Evolutionary conservation across 2,329 filamentous ascomycete genomes (phyloP), one percentile per base, ranked within the genome.

Genomic region (Botrytis byssoidea): DNA sequence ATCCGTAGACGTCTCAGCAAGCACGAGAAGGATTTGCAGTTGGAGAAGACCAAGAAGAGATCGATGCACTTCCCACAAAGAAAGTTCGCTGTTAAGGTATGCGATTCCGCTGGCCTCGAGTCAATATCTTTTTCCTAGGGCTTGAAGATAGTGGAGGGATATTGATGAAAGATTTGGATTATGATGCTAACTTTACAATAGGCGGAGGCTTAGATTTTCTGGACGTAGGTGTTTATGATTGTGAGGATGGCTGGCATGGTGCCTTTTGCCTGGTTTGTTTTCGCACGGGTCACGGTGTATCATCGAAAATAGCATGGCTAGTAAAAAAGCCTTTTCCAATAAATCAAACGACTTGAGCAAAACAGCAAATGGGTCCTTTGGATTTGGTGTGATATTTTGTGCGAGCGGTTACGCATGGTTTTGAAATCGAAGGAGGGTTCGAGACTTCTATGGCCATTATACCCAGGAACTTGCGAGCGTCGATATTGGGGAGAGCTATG

Each of bases 31-130:
- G 89, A 90, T 82, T 89, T 91, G 85, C 88, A 91, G 82, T 92
- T 97, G 80, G 92, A 95, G 88, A 98, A 97, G 92, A 92, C 94
- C 86, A 94, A 94, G 91, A 99, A 99, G 94, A 93, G 92, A 88
- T 86, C 89, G 85, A 91, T 89, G 81, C 95, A 99, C 89, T 99
- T 99, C 90, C 96, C 96, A 80, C 94, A 97, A 90, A 92, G 96
- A 88, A 98, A 97, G 89, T 99, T 92, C 87, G 96, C 96, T 86
- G 93, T 99, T 86, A 99, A 98, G 95, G 96, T 81, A 79, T 60
- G 76, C 66, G 55, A 61, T 46, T 65, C 25, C 46, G 16, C 48
- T 51, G 66, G 40, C 66, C 37, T 8, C 6, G 14, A n/a, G 66
- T 57, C 35, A 44, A 70, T 37, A 67, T 40, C 12, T 65, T 10